phyloP scores from a whole-genome alignment of 768 basidiomycete genomes.

The Austroboletus festivus region DNA sequence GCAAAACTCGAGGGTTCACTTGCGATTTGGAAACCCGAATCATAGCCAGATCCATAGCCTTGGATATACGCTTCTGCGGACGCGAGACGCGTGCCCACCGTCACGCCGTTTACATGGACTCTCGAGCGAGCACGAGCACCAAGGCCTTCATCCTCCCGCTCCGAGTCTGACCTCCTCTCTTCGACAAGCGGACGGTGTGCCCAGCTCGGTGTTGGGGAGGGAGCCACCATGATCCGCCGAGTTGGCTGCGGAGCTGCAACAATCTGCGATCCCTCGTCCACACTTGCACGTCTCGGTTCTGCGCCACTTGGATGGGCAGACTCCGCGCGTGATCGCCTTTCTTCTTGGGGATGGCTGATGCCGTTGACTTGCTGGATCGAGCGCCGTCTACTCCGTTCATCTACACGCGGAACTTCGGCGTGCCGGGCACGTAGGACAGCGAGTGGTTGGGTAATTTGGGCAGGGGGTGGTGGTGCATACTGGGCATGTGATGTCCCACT shows the following conservation, averaged over 20 bases:
- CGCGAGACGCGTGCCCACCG: conserved; percentile 22
- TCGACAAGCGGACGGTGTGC: conserved; percentile 29
- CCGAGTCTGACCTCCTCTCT: conserved; percentile 30
- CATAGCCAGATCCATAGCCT: conserved; percentile 37
- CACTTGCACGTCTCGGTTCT: conserved; percentile 7
- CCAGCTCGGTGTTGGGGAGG: conserved; percentile 29
- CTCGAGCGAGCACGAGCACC: too few relatives aligned
- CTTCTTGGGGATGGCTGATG: conserved; percentile 11
- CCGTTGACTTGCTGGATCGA: conserved; percentile 14
- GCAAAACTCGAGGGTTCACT: conserved; percentile 14
- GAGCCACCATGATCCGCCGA: conserved; percentile 29
- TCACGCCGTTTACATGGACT: conserved; percentile 7
- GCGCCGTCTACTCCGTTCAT: conserved; percentile 20
- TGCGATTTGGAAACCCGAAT: conserved; percentile 23
- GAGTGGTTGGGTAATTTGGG: conserved; percentile 14
- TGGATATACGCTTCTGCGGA: conserved; percentile 36
- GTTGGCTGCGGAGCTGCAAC: conserved; percentile 33
- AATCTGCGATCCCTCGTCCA: conserved; percentile 26
- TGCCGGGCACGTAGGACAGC: conserved; percentile 21
- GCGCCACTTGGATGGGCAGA: conserved; percentile 9
- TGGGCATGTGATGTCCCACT: conserved; percentile 12
- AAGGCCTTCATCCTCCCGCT: conserved; percentile 15
- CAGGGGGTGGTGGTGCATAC: conserved; percentile 11
- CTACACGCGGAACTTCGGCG: conserved; percentile 19
- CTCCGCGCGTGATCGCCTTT: conserved; percentile 10